Percentiles rank a stretch among this genome's conserved stretches.
Conservation (phyloP, 2,329 filamentous ascomycete species). For the Penicillium sp. region DNA sequence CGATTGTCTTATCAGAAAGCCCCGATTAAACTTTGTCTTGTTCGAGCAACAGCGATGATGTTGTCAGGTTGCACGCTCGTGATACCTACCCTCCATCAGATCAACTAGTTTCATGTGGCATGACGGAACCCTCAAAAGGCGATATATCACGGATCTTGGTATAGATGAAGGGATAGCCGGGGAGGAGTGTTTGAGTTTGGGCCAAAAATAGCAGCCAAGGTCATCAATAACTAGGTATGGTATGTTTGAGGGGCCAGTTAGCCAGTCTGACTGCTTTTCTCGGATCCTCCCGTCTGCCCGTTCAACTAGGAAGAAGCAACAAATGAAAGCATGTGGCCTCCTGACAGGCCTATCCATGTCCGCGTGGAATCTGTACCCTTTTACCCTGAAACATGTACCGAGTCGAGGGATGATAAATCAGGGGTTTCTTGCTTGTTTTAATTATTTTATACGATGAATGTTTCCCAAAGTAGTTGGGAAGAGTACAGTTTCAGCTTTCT, state of each 20-base stretch:
- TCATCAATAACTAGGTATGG: not conserved
- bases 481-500: not conserved
- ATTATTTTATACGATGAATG: not conserved
- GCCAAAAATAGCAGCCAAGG: slow-evolving; percentile 14
- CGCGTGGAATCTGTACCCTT: not conserved
- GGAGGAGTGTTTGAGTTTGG: slow-evolving; percentile 2
- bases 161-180: not conserved
- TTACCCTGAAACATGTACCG: not conserved
- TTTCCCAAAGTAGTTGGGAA: not conserved
- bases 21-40: not conserved
- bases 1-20: not conserved
- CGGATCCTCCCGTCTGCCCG: slow-evolving; percentile 13
- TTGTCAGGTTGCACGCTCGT: slow-evolving; percentile 9
- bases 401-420: not conserved
- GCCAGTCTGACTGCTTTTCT: slow-evolving; percentile 3
- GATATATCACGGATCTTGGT: not conserved
- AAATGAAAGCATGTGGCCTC: slow-evolving; percentile 22
- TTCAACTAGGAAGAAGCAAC: slow-evolving; percentile 1
- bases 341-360: slow-evolving; percentile 14
- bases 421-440: not conserved
- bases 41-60: slow-evolving; percentile 1
- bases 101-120: not conserved
- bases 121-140: not conserved
- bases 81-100: slow-evolving; percentile 6
- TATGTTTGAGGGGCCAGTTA: not conserved